phyloP scores from a whole-genome alignment of 2,329 filamentous ascomycete species.

The Cytospora mali region DNA sequence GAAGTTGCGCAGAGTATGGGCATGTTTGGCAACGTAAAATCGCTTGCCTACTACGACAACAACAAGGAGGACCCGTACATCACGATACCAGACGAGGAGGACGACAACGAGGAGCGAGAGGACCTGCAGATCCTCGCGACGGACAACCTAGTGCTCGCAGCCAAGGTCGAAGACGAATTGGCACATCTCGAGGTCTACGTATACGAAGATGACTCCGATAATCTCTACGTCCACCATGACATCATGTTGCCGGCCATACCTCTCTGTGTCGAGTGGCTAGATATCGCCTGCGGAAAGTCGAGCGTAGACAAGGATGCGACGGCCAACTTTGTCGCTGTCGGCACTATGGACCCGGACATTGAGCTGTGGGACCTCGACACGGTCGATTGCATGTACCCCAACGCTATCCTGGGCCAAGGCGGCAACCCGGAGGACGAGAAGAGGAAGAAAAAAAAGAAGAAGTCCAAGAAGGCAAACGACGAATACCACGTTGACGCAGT shows the following conservation, averaged over 20 bases:
- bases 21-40: conserved; percentile 96
- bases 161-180: conserved; percentile 95
- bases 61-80: conserved; percentile 98
- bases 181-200: conserved; percentile 97
- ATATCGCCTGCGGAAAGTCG: conserved; percentile 80
- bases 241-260: conserved; percentile 98
- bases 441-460: conserved; percentile 90
- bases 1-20: conserved; percentile 70
- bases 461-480: conserved; percentile 84
- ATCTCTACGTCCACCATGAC: conserved; percentile 98
- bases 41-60: conserved; percentile 88
- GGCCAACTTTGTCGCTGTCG: conserved; percentile 92
- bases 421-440: conserved; percentile 56
- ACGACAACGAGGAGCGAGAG: conserved; percentile 83
- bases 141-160: conserved; percentile 89
- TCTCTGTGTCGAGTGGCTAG: conserved; percentile 92
- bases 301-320: conserved; percentile 62
- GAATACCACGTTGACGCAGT: conserved; percentile 94
- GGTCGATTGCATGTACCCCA: conserved; percentile 97
- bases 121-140: conserved; percentile 91
- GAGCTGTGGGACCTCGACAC: conserved; percentile 98
- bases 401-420: conserved; percentile 87
- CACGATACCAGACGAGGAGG: conserved; percentile 69
- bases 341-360: conserved; percentile 97
- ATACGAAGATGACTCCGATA: conserved; percentile 93